A percentile compares a stretch with the other conserved stretches of the same genome.
Evolutionary conservation across 768 basidiomycete species (phyloP).

Genomic region (Rhodocollybia butyracea): DNA sequence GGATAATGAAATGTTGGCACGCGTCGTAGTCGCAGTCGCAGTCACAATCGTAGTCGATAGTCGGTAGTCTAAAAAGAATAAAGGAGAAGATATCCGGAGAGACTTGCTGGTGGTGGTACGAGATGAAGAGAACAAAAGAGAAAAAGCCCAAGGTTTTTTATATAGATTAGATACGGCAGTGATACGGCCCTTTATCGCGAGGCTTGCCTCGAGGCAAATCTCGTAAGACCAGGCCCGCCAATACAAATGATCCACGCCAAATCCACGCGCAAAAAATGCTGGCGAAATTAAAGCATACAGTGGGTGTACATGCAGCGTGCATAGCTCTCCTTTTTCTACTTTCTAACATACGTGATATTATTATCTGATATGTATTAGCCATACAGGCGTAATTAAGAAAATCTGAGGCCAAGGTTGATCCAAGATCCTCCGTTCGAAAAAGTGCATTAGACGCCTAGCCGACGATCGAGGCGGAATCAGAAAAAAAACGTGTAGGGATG

Average conservation of each 20-base stretch:
- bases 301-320: too few species aligned
- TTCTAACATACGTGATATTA: background rate
- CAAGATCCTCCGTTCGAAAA: background rate
- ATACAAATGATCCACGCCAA: background rate
- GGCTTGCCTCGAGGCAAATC: slow-evolving; percentile 6
- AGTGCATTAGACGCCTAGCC: slow-evolving; percentile 4
- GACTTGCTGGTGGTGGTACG: background rate
- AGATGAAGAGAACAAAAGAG: background rate
- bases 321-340: background rate
- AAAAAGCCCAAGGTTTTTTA: background rate
- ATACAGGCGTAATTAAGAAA: background rate
- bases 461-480: background rate
- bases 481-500: background rate
- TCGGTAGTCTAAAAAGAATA: slow-evolving; percentile 3
- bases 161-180: slow-evolving; percentile 4
- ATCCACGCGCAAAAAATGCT: slow-evolving; percentile 2
- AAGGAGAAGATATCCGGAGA: slow-evolving; percentile 8
- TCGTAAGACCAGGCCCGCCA: background rate
- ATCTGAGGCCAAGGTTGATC: background rate
- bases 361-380: background rate
- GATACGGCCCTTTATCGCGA: background rate
- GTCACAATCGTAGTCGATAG: background rate
- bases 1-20: background rate
- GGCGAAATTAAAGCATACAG: too few species aligned
- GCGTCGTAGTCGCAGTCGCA: too few species aligned